Conservation (phyloP, 2,329 filamentous ascomycete species). For the Penicillium digitatum region DNA sequence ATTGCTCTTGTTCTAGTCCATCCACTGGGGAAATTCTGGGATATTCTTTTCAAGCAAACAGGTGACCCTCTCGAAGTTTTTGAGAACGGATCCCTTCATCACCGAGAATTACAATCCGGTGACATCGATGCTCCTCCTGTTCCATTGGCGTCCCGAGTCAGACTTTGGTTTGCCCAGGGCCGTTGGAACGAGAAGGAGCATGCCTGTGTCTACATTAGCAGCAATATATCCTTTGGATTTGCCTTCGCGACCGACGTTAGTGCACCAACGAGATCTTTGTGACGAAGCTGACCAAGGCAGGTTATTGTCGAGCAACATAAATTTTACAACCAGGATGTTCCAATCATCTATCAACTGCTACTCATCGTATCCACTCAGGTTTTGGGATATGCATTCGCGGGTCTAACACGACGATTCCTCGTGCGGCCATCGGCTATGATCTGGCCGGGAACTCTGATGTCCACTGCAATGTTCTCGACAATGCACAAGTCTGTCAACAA, state of each 20-base stretch:
- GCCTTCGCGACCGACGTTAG: conserved; percentile 75
- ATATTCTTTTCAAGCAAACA: conserved; percentile 61
- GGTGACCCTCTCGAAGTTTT: conserved; percentile 56
- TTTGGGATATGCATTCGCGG: conserved; percentile 80
- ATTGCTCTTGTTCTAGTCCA: conserved; percentile 67
- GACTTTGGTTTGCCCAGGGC: conserved; percentile 74
- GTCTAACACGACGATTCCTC: conserved; percentile 73
- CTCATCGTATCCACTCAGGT: conserved; percentile 84
- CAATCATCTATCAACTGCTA: conserved; percentile 72
- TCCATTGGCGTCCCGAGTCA: conserved; percentile 43
- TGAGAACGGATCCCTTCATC: conserved; percentile 55
- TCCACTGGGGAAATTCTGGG: conserved; percentile 77
- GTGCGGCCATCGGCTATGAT: conserved; percentile 86
- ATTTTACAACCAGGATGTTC: conserved; percentile 79
- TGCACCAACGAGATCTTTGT: neutral
- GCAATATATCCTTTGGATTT: conserved; percentile 85
- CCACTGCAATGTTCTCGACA: conserved; percentile 82
- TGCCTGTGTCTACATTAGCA: conserved; percentile 83
- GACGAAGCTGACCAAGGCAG: conserved; percentile 26
- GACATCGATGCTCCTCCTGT: conserved; percentile 19
- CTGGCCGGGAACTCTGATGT: conserved; percentile 85
- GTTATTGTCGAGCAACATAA: conserved; percentile 85
- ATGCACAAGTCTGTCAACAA: conserved; percentile 82
- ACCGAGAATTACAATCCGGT: conserved; percentile 32
- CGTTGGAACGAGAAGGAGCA: conserved; percentile 87